Evolutionary conservation across 331 rosid species (phyloP), one percentile per base, ranked within the genome.

Genomic region (Quercus tomentella): DNA sequence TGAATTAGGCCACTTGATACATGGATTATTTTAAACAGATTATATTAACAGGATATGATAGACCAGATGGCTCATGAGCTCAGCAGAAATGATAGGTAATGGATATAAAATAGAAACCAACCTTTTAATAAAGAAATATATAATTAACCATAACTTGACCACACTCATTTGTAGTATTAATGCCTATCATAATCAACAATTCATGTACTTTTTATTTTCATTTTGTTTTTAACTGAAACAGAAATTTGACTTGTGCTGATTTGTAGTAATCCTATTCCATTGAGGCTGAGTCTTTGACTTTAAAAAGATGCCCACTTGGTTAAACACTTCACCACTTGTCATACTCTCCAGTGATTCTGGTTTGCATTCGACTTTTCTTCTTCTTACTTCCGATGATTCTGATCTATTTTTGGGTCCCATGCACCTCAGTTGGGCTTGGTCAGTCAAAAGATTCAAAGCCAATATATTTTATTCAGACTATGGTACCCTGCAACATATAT

Each of bases 301-400:
- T 9, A 11, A 60, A 60, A 23, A 11, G 74, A 45, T 43, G 72
- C 54, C 26, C 11, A 26, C 28, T 49, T 75, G 73, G 52, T 76
- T 75, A 21, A 28, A 76, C 65, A 62, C 61, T 72, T 31, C 76
- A 77, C 79, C 73, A 60, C 78, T 76, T 78, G 82, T 70, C 82
- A 16, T 28, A 71, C 74, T 56, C 31, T 71, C 57, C 61, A 68
- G 6, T 41, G 28, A 28, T 63, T 68, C 11, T 23, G 41, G 67
- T 14, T 41, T 70, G 55, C 72, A 70, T 41, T 72, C 33, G 66
- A 67, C 25, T 67, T 54, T 1, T 56, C 16, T 10, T 35, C 57
- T 16, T 16, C 57, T 4, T 68, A 28, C 28, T 10, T 26, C n/a
- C 3, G 45, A 30, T 30, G 45, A 65, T 65, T 31, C 23, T 30